These are phyloP conservation scores for Phtheirospermum japonicum DNA, from an alignment of 257 asterid species.

Conservation along the genomic window DNA sequence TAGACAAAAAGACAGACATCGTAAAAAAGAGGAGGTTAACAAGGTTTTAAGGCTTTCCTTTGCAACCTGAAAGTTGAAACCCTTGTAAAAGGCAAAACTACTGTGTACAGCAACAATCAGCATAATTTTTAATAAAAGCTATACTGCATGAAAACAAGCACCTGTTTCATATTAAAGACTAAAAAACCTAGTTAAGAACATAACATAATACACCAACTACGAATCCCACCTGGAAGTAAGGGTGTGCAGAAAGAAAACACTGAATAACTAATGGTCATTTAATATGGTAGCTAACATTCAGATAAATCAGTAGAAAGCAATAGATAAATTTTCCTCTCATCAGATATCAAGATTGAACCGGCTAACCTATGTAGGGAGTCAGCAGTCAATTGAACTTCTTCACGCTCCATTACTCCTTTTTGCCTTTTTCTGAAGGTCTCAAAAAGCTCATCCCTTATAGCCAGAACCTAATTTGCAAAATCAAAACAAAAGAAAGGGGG, in stretches of 20 bases:
- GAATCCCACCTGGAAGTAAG: conserved; percentile 11
- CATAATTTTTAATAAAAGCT: not conserved
- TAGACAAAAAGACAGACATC: not conserved
- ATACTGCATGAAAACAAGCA: not conserved
- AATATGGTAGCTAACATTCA: conserved; percentile 8
- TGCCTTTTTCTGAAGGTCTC: conserved; percentile 96
- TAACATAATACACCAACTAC: not conserved
- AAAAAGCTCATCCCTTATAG: conserved; percentile 91
- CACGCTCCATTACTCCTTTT: conserved; percentile 89
- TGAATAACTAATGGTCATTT: conserved; percentile 7
- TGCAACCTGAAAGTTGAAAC: conserved; percentile 7
- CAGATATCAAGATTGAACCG: conserved; percentile 24
- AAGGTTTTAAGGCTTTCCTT: conserved; percentile 5
- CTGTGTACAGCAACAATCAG: not conserved
- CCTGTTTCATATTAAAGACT: not conserved
- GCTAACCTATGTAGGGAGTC: conserved; percentile 89
- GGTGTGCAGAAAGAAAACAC: conserved; percentile 1
- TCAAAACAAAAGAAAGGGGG: conserved; percentile 16
- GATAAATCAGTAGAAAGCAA: conserved; percentile 14
- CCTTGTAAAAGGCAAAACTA: not conserved
- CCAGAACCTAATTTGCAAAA: conserved; percentile 49
- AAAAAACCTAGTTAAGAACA: conserved; percentile 12
- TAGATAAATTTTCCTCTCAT: conserved; percentile 10
- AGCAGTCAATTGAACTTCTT: conserved; percentile 90
- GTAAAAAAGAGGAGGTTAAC: conserved; percentile 4